Evolutionary conservation across 371 early-diverging fungal species (phyloP).

Genomic region (Thermomucor indicae-seudaticae): DNA sequence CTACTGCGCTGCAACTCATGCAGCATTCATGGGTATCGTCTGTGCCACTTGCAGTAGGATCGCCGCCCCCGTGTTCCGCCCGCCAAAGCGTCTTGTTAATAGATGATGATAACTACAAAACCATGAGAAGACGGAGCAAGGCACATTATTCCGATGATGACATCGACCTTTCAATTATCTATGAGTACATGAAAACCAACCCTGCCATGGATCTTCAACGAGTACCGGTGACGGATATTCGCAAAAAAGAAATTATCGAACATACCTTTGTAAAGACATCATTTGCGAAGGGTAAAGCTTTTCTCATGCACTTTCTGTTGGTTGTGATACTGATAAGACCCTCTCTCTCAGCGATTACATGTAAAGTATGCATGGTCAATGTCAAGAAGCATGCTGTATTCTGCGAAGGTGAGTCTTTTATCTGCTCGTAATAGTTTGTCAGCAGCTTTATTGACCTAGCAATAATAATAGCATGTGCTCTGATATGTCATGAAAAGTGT

Average conservation of each 20-base stretch:
- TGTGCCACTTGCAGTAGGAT: background rate
- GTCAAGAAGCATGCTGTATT: constrained; percentile 18
- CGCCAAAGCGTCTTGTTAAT: too few relatives aligned
- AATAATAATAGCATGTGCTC: constrained; percentile 20
- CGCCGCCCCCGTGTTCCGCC: background rate
- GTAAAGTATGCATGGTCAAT: constrained; percentile 22
- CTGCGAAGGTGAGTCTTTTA: constrained; percentile 11
- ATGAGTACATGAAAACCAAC: constrained; percentile 8
- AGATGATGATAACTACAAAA: too few relatives aligned
- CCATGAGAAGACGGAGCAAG: too few relatives aligned
- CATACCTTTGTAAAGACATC: constrained; percentile 25
- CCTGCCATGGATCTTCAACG: constrained; percentile 7
- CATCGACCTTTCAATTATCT: constrained; percentile 7
- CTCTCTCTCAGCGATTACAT: constrained; percentile 10
- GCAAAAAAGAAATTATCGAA: constrained; percentile 5
- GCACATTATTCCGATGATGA: constrained; percentile 5
- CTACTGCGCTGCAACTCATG: constrained; percentile 60
- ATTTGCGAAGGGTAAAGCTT: constrained; percentile 18
- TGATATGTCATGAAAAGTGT: constrained; percentile 36
- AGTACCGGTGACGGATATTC: constrained; percentile 5
- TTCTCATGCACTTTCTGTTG: background rate
- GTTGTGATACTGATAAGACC: background rate
- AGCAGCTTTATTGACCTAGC: background rate
- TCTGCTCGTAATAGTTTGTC: background rate
- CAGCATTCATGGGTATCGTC: constrained; percentile 56